phyloP scores from a whole-genome alignment of 2,329 filamentous ascomycete genomes.

The Helotiales sp. region DNA sequence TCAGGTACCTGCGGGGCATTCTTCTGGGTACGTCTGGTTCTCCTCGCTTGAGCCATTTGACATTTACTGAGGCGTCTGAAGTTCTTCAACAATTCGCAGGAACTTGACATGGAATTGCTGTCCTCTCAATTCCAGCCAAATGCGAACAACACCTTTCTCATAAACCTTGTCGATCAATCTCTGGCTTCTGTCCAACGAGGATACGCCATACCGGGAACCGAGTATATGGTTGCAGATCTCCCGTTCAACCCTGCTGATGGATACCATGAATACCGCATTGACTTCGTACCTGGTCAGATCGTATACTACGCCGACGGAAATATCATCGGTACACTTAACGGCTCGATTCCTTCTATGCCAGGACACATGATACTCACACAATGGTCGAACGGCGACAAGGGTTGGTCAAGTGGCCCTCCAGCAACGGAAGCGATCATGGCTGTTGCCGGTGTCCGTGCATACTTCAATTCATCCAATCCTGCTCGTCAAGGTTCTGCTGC shows the following conservation, averaged over 20 bases:
- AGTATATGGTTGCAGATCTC: slow-evolving; percentile 58
- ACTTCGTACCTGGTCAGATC: slow-evolving; percentile 64
- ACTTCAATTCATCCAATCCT: slow-evolving; percentile 69
- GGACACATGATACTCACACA: slow-evolving; percentile 73
- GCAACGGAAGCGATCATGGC: slow-evolving; percentile 59
- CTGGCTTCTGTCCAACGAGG: slow-evolving; percentile 56
- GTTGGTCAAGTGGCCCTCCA: slow-evolving; percentile 74
- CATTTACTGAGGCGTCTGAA: slow-evolving; percentile 34
- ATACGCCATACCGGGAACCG: slow-evolving; percentile 61
- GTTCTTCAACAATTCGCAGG: slow-evolving; percentile 78
- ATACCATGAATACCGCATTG: slow-evolving; percentile 80
- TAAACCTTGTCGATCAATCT: slow-evolving; percentile 78
- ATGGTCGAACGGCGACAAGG: slow-evolving; percentile 73
- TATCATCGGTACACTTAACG: slow-evolving; percentile 56
- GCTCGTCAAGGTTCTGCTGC: slow-evolving; percentile 39
- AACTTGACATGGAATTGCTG: slow-evolving; percentile 81
- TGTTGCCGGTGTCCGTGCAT: slow-evolving; percentile 72
- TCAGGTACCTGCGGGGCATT: slow-evolving; percentile 69
- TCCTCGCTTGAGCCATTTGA: neutral
- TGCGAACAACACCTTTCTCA: slow-evolving; percentile 50
- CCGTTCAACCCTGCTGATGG: slow-evolving; percentile 63
- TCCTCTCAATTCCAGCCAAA: slow-evolving; percentile 59
- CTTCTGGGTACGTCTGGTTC: slow-evolving; percentile 62
- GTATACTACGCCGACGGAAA: slow-evolving; percentile 68
- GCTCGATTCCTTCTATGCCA: slow-evolving; percentile 55